A percentile compares a stretch with the other conserved stretches of the same genome.
phyloP scores from a whole-genome alignment of 768 basidiomycete genomes.

The Boletellus ananiceps region DNA sequence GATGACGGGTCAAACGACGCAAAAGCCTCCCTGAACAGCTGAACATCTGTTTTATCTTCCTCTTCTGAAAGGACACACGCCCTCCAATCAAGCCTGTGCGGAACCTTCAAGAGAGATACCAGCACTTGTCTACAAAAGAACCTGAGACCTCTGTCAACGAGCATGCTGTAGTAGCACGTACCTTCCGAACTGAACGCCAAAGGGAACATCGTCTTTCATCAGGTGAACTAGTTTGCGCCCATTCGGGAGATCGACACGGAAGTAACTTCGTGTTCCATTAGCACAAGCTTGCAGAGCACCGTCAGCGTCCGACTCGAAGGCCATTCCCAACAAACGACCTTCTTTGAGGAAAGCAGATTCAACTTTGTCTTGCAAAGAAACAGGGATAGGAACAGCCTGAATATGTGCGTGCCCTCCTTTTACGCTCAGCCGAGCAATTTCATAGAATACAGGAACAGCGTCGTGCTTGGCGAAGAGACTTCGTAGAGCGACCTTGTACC shows the following conservation, averaged over 20 bases:
- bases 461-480: slow-evolving; percentile 67
- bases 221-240: slow-evolving; percentile 84
- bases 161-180: slow-evolving; percentile 28
- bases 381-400: slow-evolving; percentile 78
- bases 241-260: slow-evolving; percentile 85
- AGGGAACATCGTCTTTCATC: slow-evolving; percentile 71
- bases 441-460: slow-evolving; percentile 73
- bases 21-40: slow-evolving; percentile 82
- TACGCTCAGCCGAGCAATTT: slow-evolving; percentile 76
- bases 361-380: slow-evolving; percentile 55
- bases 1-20: slow-evolving; percentile 59
- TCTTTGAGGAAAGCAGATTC: slow-evolving; percentile 70
- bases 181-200: slow-evolving; percentile 94
- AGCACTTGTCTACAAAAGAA: slow-evolving; percentile 63
- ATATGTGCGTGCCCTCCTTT: slow-evolving; percentile 95
- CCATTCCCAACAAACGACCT: slow-evolving; percentile 60
- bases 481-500: slow-evolving; percentile 75
- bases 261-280: slow-evolving; percentile 66
- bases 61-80: slow-evolving; percentile 76
- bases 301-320: slow-evolving; percentile 71
- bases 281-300: slow-evolving; percentile 50
- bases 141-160: neutral
- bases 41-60: slow-evolving; percentile 80
- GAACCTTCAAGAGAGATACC: slow-evolving; percentile 67
- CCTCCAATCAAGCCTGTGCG: slow-evolving; percentile 90